phyloP scores from a whole-genome alignment of 2,329 filamentous ascomycete species.

The Penicillium sp. region DNA sequence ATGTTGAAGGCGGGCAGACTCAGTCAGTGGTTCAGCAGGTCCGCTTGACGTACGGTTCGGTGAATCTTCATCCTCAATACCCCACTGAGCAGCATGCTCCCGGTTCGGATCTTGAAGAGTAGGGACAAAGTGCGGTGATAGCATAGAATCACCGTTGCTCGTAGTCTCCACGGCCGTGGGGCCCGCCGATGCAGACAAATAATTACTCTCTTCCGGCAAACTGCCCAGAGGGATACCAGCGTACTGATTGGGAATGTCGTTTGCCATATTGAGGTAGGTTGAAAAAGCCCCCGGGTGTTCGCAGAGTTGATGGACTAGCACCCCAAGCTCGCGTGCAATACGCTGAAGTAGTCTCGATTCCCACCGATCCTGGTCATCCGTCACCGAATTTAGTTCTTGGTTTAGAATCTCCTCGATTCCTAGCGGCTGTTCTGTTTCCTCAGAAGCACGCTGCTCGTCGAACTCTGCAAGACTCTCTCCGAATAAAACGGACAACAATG shows the following conservation, averaged over 20 bases:
- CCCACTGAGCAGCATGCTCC: constrained; percentile 66
- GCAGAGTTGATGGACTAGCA: constrained; percentile 80
- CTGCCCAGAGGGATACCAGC: constrained; percentile 69
- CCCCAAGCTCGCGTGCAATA: constrained; percentile 83
- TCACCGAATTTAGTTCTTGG: constrained; percentile 32
- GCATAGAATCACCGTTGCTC: constrained; percentile 34
- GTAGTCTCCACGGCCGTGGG: constrained; percentile 24
- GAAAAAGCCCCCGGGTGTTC: constrained; percentile 89
- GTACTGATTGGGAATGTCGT: constrained; percentile 70
- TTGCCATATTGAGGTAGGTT: constrained; percentile 72
- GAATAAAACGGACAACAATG: constrained; percentile 81
- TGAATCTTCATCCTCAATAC: constrained; percentile 65
- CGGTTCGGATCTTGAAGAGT: constrained; percentile 49
- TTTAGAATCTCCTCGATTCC: constrained; percentile 41
- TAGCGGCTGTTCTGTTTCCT: constrained; percentile 39
- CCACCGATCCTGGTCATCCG: constrained; percentile 39
- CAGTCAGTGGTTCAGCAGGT: constrained; percentile 35
- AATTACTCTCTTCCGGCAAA: constrained; percentile 32
- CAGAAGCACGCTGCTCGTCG: constrained; percentile 23
- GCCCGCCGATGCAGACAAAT: constrained; percentile 20
- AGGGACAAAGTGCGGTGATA: constrained; percentile 55
- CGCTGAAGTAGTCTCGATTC: constrained; percentile 77
- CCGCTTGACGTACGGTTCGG: constrained; percentile 18
- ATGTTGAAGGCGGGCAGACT: constrained; percentile 52
- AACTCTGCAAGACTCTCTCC: constrained; percentile 71